These are phyloP conservation scores for Epithemia pelagica DNA, from an alignment of 108 stramenopile genomes.

Conservation along the genomic window DNA sequence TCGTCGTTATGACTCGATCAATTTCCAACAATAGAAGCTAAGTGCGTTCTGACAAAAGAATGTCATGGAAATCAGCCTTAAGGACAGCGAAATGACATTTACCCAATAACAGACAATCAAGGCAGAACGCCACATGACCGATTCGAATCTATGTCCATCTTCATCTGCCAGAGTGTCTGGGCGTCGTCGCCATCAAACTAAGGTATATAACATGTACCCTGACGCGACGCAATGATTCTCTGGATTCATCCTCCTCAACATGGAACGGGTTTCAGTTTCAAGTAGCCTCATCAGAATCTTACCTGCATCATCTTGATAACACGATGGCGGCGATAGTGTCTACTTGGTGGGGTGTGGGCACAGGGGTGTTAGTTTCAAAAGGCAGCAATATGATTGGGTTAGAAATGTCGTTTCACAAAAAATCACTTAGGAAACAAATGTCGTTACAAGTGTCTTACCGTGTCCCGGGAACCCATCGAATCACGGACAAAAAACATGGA, in stretches of 20 bases:
- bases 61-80: conserved; percentile 51
- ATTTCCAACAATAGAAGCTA: conserved; percentile 40
- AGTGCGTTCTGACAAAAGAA: conserved; percentile 33
- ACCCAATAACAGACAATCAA: background rate
- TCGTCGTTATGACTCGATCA: conserved; percentile 54
- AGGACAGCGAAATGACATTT: conserved; percentile 27
- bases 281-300: too few species aligned
- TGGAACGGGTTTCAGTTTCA: too few species aligned
- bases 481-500: too few species aligned
- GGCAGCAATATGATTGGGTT: too few species aligned
- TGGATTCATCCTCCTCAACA: background rate
- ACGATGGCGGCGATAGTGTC: too few species aligned
- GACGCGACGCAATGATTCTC: background rate
- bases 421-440: too few species aligned
- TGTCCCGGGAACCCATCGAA: too few species aligned
- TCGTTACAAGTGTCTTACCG: too few species aligned
- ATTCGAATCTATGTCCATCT: background rate
- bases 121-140: conserved; percentile 27
- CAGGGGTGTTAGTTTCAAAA: too few species aligned
- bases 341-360: too few species aligned
- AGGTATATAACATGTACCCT: background rate
- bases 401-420: too few species aligned
- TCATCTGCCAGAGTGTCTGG: conserved; percentile 46
- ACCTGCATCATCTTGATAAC: too few species aligned
- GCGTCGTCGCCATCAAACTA: conserved; percentile 10